Evolutionary conservation across 208 protist species (phyloP).

Genomic region (Acanthamoeba polyphaga): DNA sequence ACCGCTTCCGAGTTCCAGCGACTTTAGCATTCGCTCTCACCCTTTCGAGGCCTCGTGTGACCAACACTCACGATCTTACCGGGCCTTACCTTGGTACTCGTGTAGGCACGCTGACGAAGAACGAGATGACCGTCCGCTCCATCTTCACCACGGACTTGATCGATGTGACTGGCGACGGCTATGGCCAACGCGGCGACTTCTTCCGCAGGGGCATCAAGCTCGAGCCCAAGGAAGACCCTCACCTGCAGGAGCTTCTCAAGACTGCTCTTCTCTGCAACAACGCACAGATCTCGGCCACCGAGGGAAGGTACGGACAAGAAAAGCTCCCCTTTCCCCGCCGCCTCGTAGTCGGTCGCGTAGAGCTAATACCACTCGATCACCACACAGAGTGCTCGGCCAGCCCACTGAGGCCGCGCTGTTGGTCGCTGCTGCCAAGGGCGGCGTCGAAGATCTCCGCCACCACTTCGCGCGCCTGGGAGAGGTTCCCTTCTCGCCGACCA

Average conservation of each 20-base stretch:
- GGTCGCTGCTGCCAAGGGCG: slow-evolving; percentile 31
- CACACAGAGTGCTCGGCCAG: neutral
- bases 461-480: neutral
- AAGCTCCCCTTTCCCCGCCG: neutral
- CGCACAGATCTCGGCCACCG: slow-evolving; percentile 45
- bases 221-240: slow-evolving; percentile 37
- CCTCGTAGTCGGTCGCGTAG: neutral
- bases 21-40: no score
- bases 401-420: slow-evolving; percentile 55
- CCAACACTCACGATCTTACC: neutral
- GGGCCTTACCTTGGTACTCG: slow-evolving; percentile 89
- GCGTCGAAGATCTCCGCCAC: neutral
- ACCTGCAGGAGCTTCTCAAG: slow-evolving; percentile 18
- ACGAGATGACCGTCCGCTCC: slow-evolving; percentile 96
- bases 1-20: slow-evolving; percentile 92
- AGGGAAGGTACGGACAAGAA: neutral
- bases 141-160: slow-evolving; percentile 71
- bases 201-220: slow-evolving; percentile 26
- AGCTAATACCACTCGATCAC: neutral
- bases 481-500: slow-evolving; percentile 61
- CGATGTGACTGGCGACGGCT: slow-evolving; percentile 48
- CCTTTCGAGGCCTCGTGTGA: neutral
- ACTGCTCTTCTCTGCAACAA: slow-evolving; percentile 61
- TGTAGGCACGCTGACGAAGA: slow-evolving; percentile 98
- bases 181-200: slow-evolving; percentile 72